These are phyloP conservation scores for Cercophora scortea DNA, from an alignment of 495 filamentous ascomycete genomes.

Conservation along the genomic window DNA sequence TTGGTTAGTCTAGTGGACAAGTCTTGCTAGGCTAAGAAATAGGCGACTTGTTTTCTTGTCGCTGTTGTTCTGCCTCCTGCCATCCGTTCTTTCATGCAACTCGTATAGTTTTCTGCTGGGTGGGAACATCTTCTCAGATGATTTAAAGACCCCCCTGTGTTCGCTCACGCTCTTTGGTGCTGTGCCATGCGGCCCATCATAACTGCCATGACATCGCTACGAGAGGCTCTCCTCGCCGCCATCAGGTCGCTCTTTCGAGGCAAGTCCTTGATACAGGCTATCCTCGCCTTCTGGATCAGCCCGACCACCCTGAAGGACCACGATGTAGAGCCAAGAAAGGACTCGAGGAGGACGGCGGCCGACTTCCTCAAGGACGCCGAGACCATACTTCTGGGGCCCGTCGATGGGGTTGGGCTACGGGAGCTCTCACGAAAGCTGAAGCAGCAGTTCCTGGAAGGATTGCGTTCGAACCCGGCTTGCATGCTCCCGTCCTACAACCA, in stretches of 20 bases:
- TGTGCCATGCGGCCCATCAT: conserved; percentile 36
- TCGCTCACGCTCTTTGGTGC: conserved; percentile 12
- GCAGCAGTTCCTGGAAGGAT: conserved; percentile 36
- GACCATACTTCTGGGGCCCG: conserved; percentile 27
- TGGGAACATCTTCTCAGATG: conserved; percentile 8
- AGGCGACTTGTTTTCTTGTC: not conserved
- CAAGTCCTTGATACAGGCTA: conserved; percentile 42
- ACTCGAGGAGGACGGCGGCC: conserved; percentile 1
- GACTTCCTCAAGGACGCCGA: conserved; percentile 30
- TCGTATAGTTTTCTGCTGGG: not conserved
- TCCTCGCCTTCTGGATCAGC: conserved; percentile 43
- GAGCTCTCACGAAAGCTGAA: conserved; percentile 36
- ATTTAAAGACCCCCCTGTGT: conserved; percentile 14
- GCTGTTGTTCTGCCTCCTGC: not conserved
- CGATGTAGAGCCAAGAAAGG: conserved; percentile 17
- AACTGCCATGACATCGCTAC: conserved; percentile 39
- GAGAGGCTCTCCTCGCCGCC: conserved; percentile 33
- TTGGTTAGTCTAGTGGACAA: not conserved
- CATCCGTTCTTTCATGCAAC: not conserved
- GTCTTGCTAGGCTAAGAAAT: not conserved
- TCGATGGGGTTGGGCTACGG: conserved; percentile 27
- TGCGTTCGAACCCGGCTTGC: conserved; percentile 38
- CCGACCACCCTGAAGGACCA: conserved; percentile 27
- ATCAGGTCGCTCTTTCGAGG: conserved; percentile 43
- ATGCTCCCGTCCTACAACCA: conserved; percentile 61